Base-by-base conservation (phyloP, 2,329 filamentous ascomycete species). In the Colletotrichum noveboracense region DNA sequence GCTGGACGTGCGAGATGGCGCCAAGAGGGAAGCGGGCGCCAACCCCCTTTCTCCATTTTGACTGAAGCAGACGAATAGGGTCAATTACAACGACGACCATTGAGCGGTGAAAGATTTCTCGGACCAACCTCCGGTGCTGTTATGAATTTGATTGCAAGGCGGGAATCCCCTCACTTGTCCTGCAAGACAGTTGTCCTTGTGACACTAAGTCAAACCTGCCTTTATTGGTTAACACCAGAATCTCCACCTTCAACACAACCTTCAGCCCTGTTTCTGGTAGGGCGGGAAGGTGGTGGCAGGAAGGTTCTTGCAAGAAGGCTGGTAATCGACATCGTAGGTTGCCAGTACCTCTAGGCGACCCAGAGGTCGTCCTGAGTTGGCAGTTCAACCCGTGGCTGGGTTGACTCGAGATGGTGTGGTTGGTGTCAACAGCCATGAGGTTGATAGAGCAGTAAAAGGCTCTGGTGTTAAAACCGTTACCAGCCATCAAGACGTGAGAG, bases 331-430 rank as follows among this genome's bases (percentile, higher is more conserved):
- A 30, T 26, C 13, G 30, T 65, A 13, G 24, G 26, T 48, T 65
- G 7, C 32, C 13, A 10, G 38, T 34, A 68, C 43, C 55, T 18
- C 43, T 26, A 65, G 24, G 30, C 26, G 10, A 48, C 14, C 28
- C 7, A 61, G 7, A 24, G 10, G 34, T 36, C 55, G 32, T 24
- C 6, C 21, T 60, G 34, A 65, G 16, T 64, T 67, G 43, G 56
- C 48, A 68, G 26, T 34, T 58, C 55, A 28, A 36, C 16, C 26
- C 56, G 32, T 65, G 64, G 38, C 62, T 64, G 18, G 24, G 32
- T 52, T 36, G 70, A 76, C 43, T 64, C 64, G 58, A 58, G 36
- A 58, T 65, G 28, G 43, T 52, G 73, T 73, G 74, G 70, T 55
- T 74, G 70, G 56, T 65, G 34, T 26, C 13, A 26, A 34, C 34